Evolutionary conservation across 257 asterid species (phyloP), one percentile per base, ranked within the genome.

Genomic region (Capsicum baccatum): DNA sequence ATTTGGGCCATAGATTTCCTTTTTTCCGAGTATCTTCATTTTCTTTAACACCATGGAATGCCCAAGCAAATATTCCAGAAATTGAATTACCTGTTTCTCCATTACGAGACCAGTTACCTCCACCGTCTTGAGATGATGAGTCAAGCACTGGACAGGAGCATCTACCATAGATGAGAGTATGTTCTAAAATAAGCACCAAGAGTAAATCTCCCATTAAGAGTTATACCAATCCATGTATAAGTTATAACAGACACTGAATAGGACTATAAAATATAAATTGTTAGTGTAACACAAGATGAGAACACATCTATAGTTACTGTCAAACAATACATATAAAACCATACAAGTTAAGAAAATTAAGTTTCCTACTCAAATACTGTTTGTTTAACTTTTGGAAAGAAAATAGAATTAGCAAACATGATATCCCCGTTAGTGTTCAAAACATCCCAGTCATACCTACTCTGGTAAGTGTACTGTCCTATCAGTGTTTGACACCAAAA

Each of bases 1-100:
- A 21, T 11, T 50, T 74, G 80, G 19, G 21, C 17, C 62, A 74
- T 16, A 50, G 62, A 47, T 37, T 67, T 67, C 4, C 8, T 26
- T 74, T 13, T 26, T 74, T 15, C 19, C 21, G 37, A 50, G 12
- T 74, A 50, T 74, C 47, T 50, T 54, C 62, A 74, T 74, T 74
- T 74, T 21, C 62, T 74, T 37, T 26, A 54, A 54, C 33, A 52
- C 50, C 26, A 26, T 54, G 64, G 64, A 78, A 26, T 55, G 44
- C 64, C 64, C 12, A 50, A 78, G 81, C 50, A 78, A 78, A 78
- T 78, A 78, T 54, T 54, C 64, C 63, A 78, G 48, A 54, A 78
- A 52, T 8, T 26, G 81, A 78, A 78, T 13, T 64, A 54, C 8
- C 44, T 76, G 62, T 33, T 33, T 54, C 81, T 78, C 48, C 81